phyloP scores from a whole-genome alignment of 768 basidiomycete genomes.

The Pleurotus salmoneostramineus region DNA sequence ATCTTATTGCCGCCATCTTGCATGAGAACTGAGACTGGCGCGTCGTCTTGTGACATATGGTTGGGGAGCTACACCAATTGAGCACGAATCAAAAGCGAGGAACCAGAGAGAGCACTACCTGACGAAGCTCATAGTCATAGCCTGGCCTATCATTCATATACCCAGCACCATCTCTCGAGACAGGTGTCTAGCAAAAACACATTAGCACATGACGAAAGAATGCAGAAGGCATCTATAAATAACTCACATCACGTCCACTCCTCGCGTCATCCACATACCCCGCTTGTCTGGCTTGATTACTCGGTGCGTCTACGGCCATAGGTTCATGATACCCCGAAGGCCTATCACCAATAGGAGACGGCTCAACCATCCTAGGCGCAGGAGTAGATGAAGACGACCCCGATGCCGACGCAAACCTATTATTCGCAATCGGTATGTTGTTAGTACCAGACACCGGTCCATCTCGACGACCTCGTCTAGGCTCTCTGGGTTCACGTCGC shows the following conservation, averaged over 20 bases:
- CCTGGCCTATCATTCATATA: neutral
- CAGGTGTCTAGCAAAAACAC: neutral
- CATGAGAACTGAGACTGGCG: neutral
- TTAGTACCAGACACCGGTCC: slow-evolving; percentile 29
- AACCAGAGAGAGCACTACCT: neutral
- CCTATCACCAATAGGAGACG: neutral
- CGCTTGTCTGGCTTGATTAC: neutral
- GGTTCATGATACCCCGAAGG: neutral
- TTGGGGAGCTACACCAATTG: neutral
- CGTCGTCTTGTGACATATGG: neutral
- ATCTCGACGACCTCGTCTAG: slow-evolving; percentile 19
- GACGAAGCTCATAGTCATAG: neutral
- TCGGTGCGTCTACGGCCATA: neutral
- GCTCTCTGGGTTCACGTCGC: slow-evolving; percentile 19
- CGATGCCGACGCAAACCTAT: slow-evolving; percentile 13
- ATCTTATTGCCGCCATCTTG: too few relatives aligned
- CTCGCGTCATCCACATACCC: too few relatives aligned
- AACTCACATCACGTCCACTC: too few relatives aligned
- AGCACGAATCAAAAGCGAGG: too few relatives aligned
- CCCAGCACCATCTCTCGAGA: neutral
- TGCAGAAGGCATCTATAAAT: too few relatives aligned
- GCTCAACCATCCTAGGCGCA: neutral
- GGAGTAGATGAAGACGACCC: slow-evolving; percentile 7
- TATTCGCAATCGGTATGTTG: slow-evolving; percentile 31
- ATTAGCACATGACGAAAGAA: too few relatives aligned